Base-by-base conservation (phyloP, 139 green algal genomes). In the Coelastrella sp. region DNA sequence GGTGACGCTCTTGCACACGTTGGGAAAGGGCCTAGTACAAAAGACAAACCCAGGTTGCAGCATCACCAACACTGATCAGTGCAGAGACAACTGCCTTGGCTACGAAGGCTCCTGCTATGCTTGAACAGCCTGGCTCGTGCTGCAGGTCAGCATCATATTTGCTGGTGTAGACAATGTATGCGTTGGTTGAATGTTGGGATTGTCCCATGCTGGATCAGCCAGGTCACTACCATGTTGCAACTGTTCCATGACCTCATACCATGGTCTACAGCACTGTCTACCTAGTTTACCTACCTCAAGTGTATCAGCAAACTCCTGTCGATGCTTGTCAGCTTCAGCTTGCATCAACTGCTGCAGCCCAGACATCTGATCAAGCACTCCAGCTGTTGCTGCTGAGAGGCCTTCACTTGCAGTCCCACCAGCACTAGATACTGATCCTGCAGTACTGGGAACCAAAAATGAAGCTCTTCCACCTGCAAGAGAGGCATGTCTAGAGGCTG, bases 311-410 rank as follows among this genome's bases (percentile, higher is more conserved):
- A 63, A 79, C 48, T 51, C 35, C 34, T 69, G 48, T 32, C 63
- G 41, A 37, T 85, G 79, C 64, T 79, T 85, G 32, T 25, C 11
- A 2, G 68, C 80, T 53, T 86, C 67, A 9, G 50, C 68, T 35
- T 37, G 32, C 80, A 86, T 72, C 45, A 86, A 43, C 48, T 86
- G 67, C 80, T 86, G 80, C 80, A 86, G 80, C 13, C 48, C 67
- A 43, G 66, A 50, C 43, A 86, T 43, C 50, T 86, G 67, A 21
- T 71, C 80, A 17, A 68, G 9, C 9, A 80, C 67, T 35, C 69
- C 69, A 57, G 35, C 69, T 60, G 38, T 38, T 79, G 25, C 64
- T 73, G 64, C 64, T 23, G 45, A 57, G 45, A 9, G 11, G 15
- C 15, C 45, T 57, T 13, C 45, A 57, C 45, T 57, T 57, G 45